Percentiles rank a stretch among this genome's conserved stretches.
These are phyloP conservation scores for Microstegium vimineum DNA, from an alignment of 176 grass and related monocot species.

Conservation along the genomic window DNA sequence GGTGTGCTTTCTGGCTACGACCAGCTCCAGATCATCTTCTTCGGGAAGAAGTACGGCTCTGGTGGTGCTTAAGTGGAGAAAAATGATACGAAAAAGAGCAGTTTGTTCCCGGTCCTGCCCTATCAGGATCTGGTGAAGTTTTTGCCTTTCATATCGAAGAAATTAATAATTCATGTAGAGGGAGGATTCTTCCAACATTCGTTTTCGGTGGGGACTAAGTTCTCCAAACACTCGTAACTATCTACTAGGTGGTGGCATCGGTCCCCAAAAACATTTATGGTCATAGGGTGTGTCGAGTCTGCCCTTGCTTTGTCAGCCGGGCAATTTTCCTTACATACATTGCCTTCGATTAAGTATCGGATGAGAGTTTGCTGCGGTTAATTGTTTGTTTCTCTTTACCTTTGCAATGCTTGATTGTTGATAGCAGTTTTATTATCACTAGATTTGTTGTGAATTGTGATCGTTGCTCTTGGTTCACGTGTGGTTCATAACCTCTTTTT, in stretches of 20 bases:
- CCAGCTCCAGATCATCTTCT: slow-evolving; percentile 95
- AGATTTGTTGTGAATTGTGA: too few relatives aligned
- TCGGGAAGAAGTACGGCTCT: slow-evolving; percentile 89
- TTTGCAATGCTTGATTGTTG: background rate
- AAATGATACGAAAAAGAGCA: slow-evolving; percentile 53
- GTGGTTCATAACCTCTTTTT: too few relatives aligned
- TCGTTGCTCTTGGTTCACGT: background rate
- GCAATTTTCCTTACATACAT: slow-evolving; percentile 45
- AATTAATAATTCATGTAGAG: slow-evolving; percentile 53
- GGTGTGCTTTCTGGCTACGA: slow-evolving; percentile 92
- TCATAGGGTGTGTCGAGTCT: slow-evolving; percentile 43
- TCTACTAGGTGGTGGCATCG: slow-evolving; percentile 37
- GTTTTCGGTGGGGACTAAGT: slow-evolving; percentile 45
- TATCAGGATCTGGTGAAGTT: slow-evolving; percentile 33
- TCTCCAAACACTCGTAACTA: slow-evolving; percentile 41
- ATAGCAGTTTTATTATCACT: background rate
- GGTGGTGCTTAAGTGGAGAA: slow-evolving; percentile 57
- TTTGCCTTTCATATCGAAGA: slow-evolving; percentile 46
- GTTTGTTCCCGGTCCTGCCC: slow-evolving; percentile 14
- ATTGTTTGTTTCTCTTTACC: background rate
- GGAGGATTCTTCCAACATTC: slow-evolving; percentile 55
- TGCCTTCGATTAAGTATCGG: slow-evolving; percentile 28
- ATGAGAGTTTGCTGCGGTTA: slow-evolving; percentile 21
- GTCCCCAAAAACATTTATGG: slow-evolving; percentile 30
- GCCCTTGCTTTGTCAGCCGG: background rate